These are phyloP conservation scores for Phytopythium delawarense DNA, from an alignment of 352 stramenopile species.

Conservation along the genomic window DNA sequence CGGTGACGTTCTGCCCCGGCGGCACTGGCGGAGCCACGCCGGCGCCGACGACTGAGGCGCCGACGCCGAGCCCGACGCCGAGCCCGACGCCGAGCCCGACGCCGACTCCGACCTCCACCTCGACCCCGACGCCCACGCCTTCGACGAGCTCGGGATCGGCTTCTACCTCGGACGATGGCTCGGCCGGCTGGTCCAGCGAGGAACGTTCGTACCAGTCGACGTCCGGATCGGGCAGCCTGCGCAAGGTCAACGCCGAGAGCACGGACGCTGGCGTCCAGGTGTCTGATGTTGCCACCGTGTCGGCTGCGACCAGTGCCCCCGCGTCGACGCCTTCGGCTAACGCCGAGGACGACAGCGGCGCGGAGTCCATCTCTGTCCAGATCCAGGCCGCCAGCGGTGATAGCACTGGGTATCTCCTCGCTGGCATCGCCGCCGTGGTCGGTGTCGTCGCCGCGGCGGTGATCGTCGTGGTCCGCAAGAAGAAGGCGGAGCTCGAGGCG, in stretches of 20 bases:
- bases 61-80: constrained; percentile 22
- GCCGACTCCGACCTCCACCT: constrained; percentile 25
- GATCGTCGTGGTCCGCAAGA: constrained; percentile 64
- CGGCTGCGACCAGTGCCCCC: constrained; percentile 6
- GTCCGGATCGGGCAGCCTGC: constrained; percentile 18
- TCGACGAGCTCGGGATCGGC: constrained; percentile 9
- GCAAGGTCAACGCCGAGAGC: constrained; percentile 15
- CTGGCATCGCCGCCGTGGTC: constrained; percentile 25
- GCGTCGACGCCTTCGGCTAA: constrained; percentile 12
- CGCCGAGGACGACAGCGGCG: constrained; percentile 14
- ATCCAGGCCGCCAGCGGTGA: not conserved
- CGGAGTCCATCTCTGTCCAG: constrained; percentile 37
- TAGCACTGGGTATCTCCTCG: constrained; percentile 28
- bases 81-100: constrained; percentile 26
- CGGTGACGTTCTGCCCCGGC: constrained; percentile 39
- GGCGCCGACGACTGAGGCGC: constrained; percentile 14
- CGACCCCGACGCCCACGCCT: constrained; percentile 18
- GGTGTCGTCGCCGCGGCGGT: constrained; percentile 41
- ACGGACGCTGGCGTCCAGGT: constrained; percentile 3
- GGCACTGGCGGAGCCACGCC: constrained; percentile 17
- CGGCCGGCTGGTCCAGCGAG: constrained; percentile 11
- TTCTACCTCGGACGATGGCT: constrained; percentile 13
- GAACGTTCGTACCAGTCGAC: constrained; percentile 9
- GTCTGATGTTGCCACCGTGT: not conserved
- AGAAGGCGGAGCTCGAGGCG: constrained; percentile 56